phyloP scores from a whole-genome alignment of 768 basidiomycete genomes.

The Agrocybe pediades region DNA sequence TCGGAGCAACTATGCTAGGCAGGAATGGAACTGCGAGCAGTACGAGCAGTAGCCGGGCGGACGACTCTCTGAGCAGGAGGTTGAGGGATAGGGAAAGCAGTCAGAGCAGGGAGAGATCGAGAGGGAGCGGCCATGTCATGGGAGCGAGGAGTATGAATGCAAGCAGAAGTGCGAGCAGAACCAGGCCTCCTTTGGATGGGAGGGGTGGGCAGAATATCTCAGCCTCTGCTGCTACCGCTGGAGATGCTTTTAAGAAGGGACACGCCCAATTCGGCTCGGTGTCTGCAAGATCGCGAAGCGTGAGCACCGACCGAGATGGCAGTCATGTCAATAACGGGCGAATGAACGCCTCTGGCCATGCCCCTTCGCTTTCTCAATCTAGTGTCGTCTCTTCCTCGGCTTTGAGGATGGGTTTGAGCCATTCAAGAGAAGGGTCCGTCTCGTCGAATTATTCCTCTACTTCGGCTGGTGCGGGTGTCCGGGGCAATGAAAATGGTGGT shows the following conservation, averaged over 20 bases:
- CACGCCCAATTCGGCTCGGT: conserved; percentile 6
- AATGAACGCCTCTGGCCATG: not conserved
- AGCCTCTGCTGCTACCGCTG: not conserved
- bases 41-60: not conserved
- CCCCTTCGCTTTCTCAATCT: not conserved
- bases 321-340: not conserved
- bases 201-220: not conserved
- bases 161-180: conserved; percentile 1
- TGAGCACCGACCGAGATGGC: conserved; percentile 7
- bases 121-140: not conserved
- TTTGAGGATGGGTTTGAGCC: not conserved
- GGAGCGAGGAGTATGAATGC: not conserved
- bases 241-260: not conserved
- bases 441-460: conserved; percentile 22
- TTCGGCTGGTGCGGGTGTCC: not conserved
- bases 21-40: not conserved
- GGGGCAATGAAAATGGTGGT: not conserved
- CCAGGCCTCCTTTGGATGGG: not conserved
- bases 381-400: not conserved
- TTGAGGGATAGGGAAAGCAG: too few relatives aligned
- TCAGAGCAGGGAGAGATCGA: not conserved
- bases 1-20: not conserved
- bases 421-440: conserved; percentile 21
- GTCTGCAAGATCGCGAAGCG: conserved; percentile 14
- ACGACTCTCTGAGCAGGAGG: too few relatives aligned